A percentile compares a stretch with the other conserved stretches of the same genome.
Conservation (phyloP, 331 rosid genomes). For the Saraca asoca region DNA sequence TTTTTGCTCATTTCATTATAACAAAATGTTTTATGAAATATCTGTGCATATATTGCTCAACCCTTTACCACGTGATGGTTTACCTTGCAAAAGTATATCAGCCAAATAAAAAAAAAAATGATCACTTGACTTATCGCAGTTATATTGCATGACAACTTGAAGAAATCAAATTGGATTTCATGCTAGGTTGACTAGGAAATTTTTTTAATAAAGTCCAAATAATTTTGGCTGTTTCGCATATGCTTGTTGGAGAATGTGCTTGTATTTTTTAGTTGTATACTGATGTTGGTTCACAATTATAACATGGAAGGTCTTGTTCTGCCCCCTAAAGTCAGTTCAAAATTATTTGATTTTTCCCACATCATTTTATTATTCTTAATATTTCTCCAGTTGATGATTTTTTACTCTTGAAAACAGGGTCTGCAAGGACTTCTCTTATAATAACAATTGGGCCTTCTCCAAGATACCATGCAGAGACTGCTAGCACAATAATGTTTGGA, state of each 20-base stretch:
- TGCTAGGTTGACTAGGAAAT: background rate
- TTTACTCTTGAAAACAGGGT: conserved; percentile 44
- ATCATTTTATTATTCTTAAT: background rate
- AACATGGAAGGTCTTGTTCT: background rate
- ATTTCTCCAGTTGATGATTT: background rate
- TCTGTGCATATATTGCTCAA: background rate
- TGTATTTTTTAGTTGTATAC: background rate
- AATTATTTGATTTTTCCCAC: background rate
- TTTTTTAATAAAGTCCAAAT: background rate
- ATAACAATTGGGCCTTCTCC: conserved; percentile 69
- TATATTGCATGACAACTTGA: background rate
- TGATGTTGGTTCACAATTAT: background rate
- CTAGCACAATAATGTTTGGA: conserved; percentile 70
- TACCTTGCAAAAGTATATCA: background rate
- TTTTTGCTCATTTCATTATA: background rate
- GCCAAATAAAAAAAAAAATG: background rate
- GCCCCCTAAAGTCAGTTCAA: background rate
- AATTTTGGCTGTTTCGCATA: background rate
- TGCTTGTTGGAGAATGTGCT: no score
- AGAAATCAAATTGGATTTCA: background rate
- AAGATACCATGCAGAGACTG: conserved; percentile 55
- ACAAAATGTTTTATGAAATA: background rate
- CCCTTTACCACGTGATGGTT: background rate
- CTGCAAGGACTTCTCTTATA: conserved; percentile 77
- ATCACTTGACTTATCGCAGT: background rate